Percentiles rank a stretch among this genome's conserved stretches.
Conservation (phyloP, 2,329 filamentous ascomycete genomes). For the Fusarium liriodendri region DNA sequence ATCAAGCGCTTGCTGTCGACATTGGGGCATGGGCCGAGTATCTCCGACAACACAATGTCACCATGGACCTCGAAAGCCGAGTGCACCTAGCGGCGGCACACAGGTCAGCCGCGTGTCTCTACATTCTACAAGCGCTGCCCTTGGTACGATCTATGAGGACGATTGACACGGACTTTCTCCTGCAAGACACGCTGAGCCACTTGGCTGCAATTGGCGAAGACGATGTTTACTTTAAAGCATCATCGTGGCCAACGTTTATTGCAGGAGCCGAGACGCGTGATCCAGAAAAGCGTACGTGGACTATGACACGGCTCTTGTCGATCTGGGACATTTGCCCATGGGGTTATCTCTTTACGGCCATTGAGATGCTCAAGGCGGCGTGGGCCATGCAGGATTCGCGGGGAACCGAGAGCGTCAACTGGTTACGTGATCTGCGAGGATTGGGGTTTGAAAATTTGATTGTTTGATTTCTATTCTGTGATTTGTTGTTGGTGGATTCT, state of each 20-base stretch:
- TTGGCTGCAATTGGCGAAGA: slow-evolving; percentile 59
- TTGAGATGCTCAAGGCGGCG: slow-evolving; percentile 60
- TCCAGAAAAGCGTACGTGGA: slow-evolving; percentile 60
- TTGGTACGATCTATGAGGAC: slow-evolving; percentile 49
- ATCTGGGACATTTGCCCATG: slow-evolving; percentile 61
- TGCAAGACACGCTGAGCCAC: slow-evolving; percentile 62
- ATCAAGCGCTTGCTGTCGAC: slow-evolving; percentile 56
- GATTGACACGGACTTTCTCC: slow-evolving; percentile 58
- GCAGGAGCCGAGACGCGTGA: slow-evolving; percentile 66
- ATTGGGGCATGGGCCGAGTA: slow-evolving; percentile 55
- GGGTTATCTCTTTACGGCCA: slow-evolving; percentile 63
- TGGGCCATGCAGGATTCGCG: slow-evolving; percentile 57
- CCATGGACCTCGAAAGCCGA: slow-evolving; percentile 55
- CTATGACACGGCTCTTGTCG: slow-evolving; percentile 58
- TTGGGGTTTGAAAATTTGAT: slow-evolving; percentile 60
- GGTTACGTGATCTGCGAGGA: slow-evolving; percentile 57
- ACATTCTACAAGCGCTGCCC: slow-evolving; percentile 58
- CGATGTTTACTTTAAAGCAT: slow-evolving; percentile 68
- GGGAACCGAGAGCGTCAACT: slow-evolving; percentile 45
- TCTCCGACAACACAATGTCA: slow-evolving; percentile 49
- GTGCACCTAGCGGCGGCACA: slow-evolving; percentile 59
- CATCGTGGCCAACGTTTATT: slow-evolving; percentile 70
- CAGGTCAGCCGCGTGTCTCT: slow-evolving; percentile 59
- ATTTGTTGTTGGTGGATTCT: slow-evolving; percentile 11
- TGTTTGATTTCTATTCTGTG: slow-evolving; percentile 47